Conservation (phyloP, 352 stramenopile species). For the Achlya hypogyna region DNA sequence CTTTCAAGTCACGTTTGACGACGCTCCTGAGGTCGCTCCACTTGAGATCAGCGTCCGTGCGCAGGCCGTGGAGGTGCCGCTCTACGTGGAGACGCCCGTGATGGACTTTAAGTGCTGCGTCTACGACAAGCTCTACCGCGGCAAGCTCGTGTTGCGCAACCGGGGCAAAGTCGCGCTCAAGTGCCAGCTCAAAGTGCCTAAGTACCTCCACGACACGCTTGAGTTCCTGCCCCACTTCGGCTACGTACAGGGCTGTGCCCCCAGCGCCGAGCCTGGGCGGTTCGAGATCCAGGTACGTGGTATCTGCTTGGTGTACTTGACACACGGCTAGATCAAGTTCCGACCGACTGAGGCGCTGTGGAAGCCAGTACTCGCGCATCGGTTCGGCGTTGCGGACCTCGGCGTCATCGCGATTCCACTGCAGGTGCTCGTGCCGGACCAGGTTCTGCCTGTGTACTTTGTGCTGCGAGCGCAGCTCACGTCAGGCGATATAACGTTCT, state of each 20-base stretch:
- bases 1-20: slow-evolving; percentile 26
- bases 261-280: slow-evolving; percentile 22
- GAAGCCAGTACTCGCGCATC: slow-evolving; percentile 31
- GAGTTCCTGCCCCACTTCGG: slow-evolving; percentile 81
- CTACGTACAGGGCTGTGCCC: slow-evolving; percentile 56
- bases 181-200: slow-evolving; percentile 61
- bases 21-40: slow-evolving; percentile 20
- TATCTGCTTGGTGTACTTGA: background rate
- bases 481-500: slow-evolving; percentile 25
- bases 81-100: slow-evolving; percentile 31
- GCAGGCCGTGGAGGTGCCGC: slow-evolving; percentile 26
- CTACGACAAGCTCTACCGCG: slow-evolving; percentile 80
- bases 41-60: slow-evolving; percentile 24
- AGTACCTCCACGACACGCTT: slow-evolving; percentile 42
- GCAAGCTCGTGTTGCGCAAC: slow-evolving; percentile 72
- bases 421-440: slow-evolving; percentile 48
- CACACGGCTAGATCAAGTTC: slow-evolving; percentile 41
- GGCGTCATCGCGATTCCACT: slow-evolving; percentile 40
- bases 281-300: slow-evolving; percentile 44
- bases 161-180: slow-evolving; percentile 83
- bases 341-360: slow-evolving; percentile 39
- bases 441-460: slow-evolving; percentile 55
- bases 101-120: slow-evolving; percentile 82
- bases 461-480: slow-evolving; percentile 35
- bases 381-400: slow-evolving; percentile 31